Evolutionary conservation across 164 flowering plant species (phyloP).

Genomic region (Chloranthus sessilifolius): DNA sequence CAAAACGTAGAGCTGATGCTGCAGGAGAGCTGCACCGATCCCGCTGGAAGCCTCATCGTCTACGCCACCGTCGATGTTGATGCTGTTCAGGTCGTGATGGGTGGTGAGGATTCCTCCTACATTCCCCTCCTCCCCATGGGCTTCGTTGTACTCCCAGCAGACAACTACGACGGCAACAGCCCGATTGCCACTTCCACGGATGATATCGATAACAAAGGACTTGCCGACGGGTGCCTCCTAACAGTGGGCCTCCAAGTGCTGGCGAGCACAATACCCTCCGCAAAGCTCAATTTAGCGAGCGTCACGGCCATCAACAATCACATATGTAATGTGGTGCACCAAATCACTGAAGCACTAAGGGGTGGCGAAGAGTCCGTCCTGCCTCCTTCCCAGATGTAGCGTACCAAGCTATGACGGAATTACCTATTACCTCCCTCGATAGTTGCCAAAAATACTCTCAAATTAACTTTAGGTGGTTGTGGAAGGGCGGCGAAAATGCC

Average conservation of each 20-base stretch:
- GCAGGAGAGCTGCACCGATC: slow-evolving; percentile 91
- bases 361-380: too few relatives aligned
- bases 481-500: too few relatives aligned
- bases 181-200: slow-evolving; percentile 7
- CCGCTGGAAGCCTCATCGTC: slow-evolving; percentile 70
- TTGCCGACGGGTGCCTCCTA: slow-evolving; percentile 53
- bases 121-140: slow-evolving; percentile 87
- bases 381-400: too few relatives aligned
- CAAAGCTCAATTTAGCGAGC: slow-evolving; percentile 69
- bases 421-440: slow-evolving; percentile 21
- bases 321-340: slow-evolving; percentile 59
- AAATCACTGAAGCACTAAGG: slow-evolving; percentile 50
- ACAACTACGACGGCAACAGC: slow-evolving; percentile 4
- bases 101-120: slow-evolving; percentile 82
- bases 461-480: too few relatives aligned
- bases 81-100: slow-evolving; percentile 72
- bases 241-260: slow-evolving; percentile 80
- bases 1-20: slow-evolving; percentile 85
- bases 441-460: background rate
- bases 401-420: slow-evolving; percentile 6
- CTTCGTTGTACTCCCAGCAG: slow-evolving; percentile 48
- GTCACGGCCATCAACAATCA: slow-evolving; percentile 69
- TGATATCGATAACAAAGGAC: background rate
- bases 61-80: slow-evolving; percentile 79
- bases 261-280: slow-evolving; percentile 63